Evolutionary conservation across 1,139 yeast genomes (phyloP).

Genomic region (Geotrichum cucujoidarum): DNA sequence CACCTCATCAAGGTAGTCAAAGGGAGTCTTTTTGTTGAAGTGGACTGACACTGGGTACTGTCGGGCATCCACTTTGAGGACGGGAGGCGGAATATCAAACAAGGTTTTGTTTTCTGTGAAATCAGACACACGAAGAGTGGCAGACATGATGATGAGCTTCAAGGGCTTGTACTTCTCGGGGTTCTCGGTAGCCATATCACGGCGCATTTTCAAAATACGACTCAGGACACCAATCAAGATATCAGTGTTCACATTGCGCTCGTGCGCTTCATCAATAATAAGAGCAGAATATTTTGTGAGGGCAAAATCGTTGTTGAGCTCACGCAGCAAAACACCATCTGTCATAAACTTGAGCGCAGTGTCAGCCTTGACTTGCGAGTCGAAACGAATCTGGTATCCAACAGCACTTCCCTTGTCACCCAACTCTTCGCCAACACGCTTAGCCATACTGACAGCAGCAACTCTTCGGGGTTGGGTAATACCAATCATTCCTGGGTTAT

Average conservation of each 20-base stretch:
- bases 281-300: constrained; percentile 78
- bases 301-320: constrained; percentile 82
- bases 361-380: constrained; percentile 59
- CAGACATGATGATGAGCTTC: constrained; percentile 73
- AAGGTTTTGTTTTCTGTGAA: constrained; percentile 74
- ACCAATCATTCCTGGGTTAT: constrained; percentile 88
- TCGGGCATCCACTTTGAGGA: constrained; percentile 86
- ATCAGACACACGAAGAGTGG: constrained; percentile 89
- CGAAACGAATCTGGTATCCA: constrained; percentile 90
- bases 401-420: constrained; percentile 76
- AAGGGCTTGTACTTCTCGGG: constrained; percentile 47
- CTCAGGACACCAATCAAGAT: constrained; percentile 91
- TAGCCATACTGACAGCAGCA: constrained; percentile 97
- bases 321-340: constrained; percentile 92
- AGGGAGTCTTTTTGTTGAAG: constrained; percentile 74
- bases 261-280: constrained; percentile 96
- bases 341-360: constrained; percentile 96
- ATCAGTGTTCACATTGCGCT: constrained; percentile 92
- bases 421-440: constrained; percentile 75
- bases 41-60: constrained; percentile 93
- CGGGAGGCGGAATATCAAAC: constrained; percentile 80
- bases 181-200: constrained; percentile 37
- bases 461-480: constrained; percentile 97
- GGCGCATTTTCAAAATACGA: constrained; percentile 76
- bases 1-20: constrained; percentile 81